Conservation (phyloP, 2,329 filamentous ascomycete genomes). For the Cladorrhinum sp. region DNA sequence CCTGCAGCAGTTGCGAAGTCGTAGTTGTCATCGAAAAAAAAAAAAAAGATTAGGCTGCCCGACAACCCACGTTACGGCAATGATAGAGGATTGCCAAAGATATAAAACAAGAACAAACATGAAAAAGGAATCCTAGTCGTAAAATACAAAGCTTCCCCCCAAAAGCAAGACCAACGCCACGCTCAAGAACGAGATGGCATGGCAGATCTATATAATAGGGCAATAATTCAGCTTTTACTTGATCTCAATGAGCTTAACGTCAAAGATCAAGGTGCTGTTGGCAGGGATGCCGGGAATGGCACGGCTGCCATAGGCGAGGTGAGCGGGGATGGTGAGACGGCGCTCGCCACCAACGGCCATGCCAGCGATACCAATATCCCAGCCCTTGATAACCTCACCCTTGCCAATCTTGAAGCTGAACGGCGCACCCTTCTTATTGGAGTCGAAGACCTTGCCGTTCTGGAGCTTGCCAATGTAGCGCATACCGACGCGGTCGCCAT, state of each 20-base stretch:
- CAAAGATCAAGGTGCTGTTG: constrained; percentile 90
- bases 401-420: constrained; percentile 93
- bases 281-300: constrained; percentile 78
- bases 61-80: not conserved
- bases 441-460: constrained; percentile 93
- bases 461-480: constrained; percentile 97
- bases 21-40: not conserved
- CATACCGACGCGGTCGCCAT: constrained; percentile 86
- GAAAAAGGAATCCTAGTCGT: constrained; percentile 4
- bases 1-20: not conserved
- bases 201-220: constrained; percentile 2
- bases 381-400: constrained; percentile 97
- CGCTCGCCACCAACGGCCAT: constrained; percentile 94
- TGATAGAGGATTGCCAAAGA: not conserved
- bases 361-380: constrained; percentile 91
- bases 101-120: constrained; percentile 8
- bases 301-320: constrained; percentile 86
- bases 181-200: constrained; percentile 14
- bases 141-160: constrained; percentile 16
- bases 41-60: not conserved
- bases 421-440: constrained; percentile 98
- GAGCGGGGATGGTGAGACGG: constrained; percentile 81
- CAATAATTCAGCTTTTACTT: constrained; percentile 54
- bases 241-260: constrained; percentile 81
- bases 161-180: constrained; percentile 17